Conservation (phyloP, 371 early-diverging fungal species). For the Circinella umbellata region DNA sequence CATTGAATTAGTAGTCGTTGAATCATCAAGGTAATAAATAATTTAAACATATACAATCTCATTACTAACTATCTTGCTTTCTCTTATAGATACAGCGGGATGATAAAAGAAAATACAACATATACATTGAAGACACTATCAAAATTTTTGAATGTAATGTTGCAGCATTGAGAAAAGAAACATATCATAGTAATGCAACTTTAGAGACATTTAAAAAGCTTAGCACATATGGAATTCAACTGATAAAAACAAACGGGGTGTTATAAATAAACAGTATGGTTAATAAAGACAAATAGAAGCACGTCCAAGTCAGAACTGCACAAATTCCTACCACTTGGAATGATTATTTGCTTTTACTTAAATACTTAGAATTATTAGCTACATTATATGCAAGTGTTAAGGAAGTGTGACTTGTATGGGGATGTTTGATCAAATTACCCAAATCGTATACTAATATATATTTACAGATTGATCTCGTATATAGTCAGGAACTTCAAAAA, state of each 20-base stretch:
- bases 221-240: background rate
- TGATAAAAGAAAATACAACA: background rate
- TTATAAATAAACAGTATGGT: background rate
- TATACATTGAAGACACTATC: background rate
- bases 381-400: background rate
- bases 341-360: background rate
- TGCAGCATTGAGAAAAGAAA: background rate
- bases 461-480: background rate
- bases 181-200: background rate
- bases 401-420: background rate
- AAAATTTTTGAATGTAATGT: constrained; percentile 1
- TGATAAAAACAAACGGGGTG: background rate
- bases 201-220: background rate
- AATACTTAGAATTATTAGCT: background rate
- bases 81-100: background rate
- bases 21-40: constrained; percentile 4
- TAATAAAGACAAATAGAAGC: background rate
- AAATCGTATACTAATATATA: background rate
- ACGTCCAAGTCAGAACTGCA: background rate
- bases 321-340: background rate
- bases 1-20: background rate
- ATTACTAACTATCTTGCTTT: background rate
- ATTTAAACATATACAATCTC: background rate
- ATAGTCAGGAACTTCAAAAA: background rate
- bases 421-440: background rate